Evolutionary conservation across 2,329 filamentous ascomycete genomes (phyloP).

Genomic region (Scedosporium apiospermum): DNA sequence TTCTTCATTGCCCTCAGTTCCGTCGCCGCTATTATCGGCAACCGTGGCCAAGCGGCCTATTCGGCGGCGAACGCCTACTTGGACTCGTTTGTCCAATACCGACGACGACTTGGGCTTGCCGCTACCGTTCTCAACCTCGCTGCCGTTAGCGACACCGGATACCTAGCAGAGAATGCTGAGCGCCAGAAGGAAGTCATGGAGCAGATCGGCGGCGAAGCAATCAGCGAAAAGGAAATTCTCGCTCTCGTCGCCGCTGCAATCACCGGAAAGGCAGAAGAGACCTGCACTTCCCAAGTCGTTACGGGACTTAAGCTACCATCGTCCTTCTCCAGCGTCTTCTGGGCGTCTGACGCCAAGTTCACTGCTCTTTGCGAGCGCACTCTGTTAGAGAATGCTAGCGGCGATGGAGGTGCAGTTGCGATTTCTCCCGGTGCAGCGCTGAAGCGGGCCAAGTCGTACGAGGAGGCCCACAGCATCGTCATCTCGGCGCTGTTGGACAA

Average conservation of each 20-base stretch:
- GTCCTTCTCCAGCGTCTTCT: conserved; percentile 25
- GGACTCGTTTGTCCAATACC: conserved; percentile 34
- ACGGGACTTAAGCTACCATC: conserved; percentile 9
- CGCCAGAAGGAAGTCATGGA: conserved; percentile 35
- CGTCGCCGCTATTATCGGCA: conserved; percentile 37
- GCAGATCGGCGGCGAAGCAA: conserved; percentile 39
- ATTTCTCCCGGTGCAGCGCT: conserved; percentile 35
- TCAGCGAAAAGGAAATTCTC: conserved; percentile 43
- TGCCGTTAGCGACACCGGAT: conserved; percentile 38
- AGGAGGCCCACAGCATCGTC: conserved; percentile 35
- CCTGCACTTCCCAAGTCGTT: conserved; percentile 9
- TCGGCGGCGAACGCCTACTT: conserved; percentile 43
- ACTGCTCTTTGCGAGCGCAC: conserved; percentile 31
- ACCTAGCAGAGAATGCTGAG: conserved; percentile 36
- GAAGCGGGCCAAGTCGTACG: conserved; percentile 28
- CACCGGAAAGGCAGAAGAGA: conserved; percentile 8
- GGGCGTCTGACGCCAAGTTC: conserved; percentile 45
- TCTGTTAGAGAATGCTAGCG: conserved; percentile 24
- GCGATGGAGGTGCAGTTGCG: conserved; percentile 13
- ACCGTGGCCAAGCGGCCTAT: conserved; percentile 49
- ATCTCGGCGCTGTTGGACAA: conserved; percentile 36
- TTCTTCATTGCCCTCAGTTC: conserved; percentile 26
- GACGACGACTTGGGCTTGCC: conserved; percentile 25
- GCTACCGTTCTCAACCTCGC: conserved; percentile 43
- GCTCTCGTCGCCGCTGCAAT: conserved; percentile 39